These are phyloP conservation scores for Xylogone sp. DNA, from an alignment of 2,329 filamentous ascomycete genomes.

Conservation along the genomic window DNA sequence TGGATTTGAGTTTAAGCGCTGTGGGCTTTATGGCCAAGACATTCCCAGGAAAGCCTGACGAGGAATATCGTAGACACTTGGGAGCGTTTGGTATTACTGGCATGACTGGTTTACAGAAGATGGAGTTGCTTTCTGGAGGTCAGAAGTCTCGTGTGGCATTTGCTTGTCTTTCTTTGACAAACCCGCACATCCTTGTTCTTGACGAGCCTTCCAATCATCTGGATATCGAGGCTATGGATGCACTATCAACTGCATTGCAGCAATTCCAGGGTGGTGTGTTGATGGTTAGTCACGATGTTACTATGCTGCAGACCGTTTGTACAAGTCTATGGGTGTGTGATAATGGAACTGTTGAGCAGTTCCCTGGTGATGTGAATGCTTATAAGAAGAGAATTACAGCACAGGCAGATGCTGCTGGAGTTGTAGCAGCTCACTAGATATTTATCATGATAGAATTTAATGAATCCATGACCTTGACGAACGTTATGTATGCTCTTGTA, in stretches of 20 bases:
- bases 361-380: conserved; percentile 87
- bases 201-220: conserved; percentile 98
- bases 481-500: neutral
- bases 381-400: conserved; percentile 96
- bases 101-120: conserved; percentile 94
- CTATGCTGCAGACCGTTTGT: conserved; percentile 96
- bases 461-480: neutral
- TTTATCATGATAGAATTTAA: neutral
- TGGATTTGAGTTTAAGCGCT: conserved; percentile 84
- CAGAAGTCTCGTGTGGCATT: conserved; percentile 98
- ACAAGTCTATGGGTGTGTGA: conserved; percentile 96
- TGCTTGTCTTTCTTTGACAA: conserved; percentile 88
- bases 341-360: conserved; percentile 89
- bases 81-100: conserved; percentile 89
- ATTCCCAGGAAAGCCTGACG: conserved; percentile 87
- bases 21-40: conserved; percentile 95
- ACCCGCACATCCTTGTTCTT: conserved; percentile 94
- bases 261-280: conserved; percentile 92
- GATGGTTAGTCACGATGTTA: conserved; percentile 99
- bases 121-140: conserved; percentile 89
- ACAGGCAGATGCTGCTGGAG: conserved; percentile 83
- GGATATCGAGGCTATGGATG: conserved; percentile 99
- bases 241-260: conserved; percentile 76
- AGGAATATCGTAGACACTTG: conserved; percentile 93
- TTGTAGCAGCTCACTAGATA: conserved; percentile 45